Evolutionary conservation across 169 alveolate genomes (phyloP).

Genomic region (Plasmodium billcollinsi): DNA sequence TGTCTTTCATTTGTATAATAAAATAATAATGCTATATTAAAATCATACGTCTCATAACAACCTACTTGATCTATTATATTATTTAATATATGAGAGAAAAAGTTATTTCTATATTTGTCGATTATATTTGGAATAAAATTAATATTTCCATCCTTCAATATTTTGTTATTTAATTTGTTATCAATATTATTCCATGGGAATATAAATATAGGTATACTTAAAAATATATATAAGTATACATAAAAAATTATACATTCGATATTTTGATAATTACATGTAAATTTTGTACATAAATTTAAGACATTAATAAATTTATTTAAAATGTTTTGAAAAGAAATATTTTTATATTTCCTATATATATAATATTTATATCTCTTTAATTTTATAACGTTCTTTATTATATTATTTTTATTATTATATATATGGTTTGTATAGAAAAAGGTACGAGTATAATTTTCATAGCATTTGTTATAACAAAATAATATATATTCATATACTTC

Average conservation of each 20-base stretch:
- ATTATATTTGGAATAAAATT: conserved; percentile 31
- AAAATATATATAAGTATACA: conserved; percentile 63
- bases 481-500: conserved; percentile 64
- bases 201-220: conserved; percentile 47
- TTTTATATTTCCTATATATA: conserved; percentile 37
- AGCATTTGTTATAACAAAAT: conserved; percentile 22
- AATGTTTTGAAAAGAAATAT: conserved; percentile 50
- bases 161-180: conserved; percentile 39
- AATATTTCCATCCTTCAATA: conserved; percentile 53
- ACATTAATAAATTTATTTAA: conserved; percentile 53
- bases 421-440: conserved; percentile 13
- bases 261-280: conserved; percentile 12
- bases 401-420: conserved; percentile 35
- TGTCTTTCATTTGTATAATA: background rate
- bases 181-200: conserved; percentile 48
- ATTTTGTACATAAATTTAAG: conserved; percentile 15
- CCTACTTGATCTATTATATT: conserved; percentile 9
- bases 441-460: conserved; percentile 47
- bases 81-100: conserved; percentile 36
- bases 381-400: conserved; percentile 37
- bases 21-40: conserved; percentile 32
- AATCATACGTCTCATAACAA: conserved; percentile 50
- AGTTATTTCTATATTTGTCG: conserved; percentile 11
- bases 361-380: conserved; percentile 12
- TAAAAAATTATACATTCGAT: conserved; percentile 53